phyloP scores from a whole-genome alignment of 768 basidiomycete genomes.

The Boletus insuetus region DNA sequence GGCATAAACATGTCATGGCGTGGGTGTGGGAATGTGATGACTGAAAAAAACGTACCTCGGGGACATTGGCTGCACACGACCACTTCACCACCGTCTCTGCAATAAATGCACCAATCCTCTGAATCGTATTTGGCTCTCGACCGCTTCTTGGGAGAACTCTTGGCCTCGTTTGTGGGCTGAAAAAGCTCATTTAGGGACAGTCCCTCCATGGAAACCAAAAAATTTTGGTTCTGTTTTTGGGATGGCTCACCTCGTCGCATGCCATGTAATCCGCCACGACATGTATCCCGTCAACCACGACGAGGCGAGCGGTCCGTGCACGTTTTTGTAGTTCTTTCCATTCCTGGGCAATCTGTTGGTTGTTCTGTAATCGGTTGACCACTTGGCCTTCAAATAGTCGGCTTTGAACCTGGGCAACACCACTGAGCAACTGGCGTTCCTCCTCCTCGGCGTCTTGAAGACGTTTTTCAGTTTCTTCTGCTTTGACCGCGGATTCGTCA shows the following conservation, averaged over 20 bases:
- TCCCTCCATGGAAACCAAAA: not conserved
- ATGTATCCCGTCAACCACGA: conserved; percentile 37
- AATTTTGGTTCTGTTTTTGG: conserved; percentile 1
- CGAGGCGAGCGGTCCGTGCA: conserved; percentile 38
- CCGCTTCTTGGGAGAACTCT: conserved; percentile 30
- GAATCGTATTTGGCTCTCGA: conserved; percentile 40
- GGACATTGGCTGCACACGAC: conserved; percentile 50
- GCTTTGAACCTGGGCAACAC: conserved; percentile 57
- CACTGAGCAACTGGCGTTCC: conserved; percentile 47
- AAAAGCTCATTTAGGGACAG: conserved; percentile 6
- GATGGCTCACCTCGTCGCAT: conserved; percentile 27
- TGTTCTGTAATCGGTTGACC: conserved; percentile 32
- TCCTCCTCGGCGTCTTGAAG: conserved; percentile 50
- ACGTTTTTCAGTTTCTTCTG: conserved; percentile 28
- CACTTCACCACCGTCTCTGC: conserved; percentile 58
- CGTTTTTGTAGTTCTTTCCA: conserved; percentile 49
- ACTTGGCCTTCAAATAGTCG: conserved; percentile 57
- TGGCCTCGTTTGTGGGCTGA: conserved; percentile 11
- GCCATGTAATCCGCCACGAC: conserved; percentile 31
- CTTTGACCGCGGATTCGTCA: conserved; percentile 4
- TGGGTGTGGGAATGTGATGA: not conserved
- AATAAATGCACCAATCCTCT: conserved; percentile 59
- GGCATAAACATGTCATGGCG: not conserved
- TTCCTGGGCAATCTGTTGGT: conserved; percentile 43
- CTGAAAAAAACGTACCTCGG: conserved; percentile 39